A percentile compares a stretch with the other conserved stretches of the same genome.
Evolutionary conservation across 2,329 filamentous ascomycete genomes (phyloP).

Genomic region (Cytospora chrysosperma): DNA sequence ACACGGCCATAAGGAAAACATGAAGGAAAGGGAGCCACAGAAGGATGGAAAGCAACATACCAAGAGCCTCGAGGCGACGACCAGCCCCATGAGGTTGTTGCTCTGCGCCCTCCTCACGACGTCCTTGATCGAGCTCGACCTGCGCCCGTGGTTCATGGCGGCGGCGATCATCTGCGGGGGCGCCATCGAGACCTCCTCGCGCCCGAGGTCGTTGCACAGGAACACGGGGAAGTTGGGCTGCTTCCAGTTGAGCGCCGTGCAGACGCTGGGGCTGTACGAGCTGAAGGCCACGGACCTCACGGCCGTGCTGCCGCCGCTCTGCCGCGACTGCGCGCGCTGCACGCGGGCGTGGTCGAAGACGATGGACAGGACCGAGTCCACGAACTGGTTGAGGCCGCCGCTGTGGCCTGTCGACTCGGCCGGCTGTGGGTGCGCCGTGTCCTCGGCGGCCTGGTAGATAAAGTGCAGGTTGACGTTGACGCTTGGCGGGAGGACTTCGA

Average conservation of each 20-base stretch:
- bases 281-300: slow-evolving; percentile 91
- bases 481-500: slow-evolving; percentile 70
- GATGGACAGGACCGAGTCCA: slow-evolving; percentile 76
- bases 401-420: slow-evolving; percentile 64
- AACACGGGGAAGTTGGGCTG: slow-evolving; percentile 98
- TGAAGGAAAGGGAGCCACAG: neutral
- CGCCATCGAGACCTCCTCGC: slow-evolving; percentile 47
- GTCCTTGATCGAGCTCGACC: slow-evolving; percentile 87
- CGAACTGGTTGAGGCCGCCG: slow-evolving; percentile 80
- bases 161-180: slow-evolving; percentile 41
- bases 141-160: slow-evolving; percentile 56
- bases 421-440: slow-evolving; percentile 51
- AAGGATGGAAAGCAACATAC: slow-evolving; percentile 53
- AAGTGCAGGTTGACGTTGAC: slow-evolving; percentile 93
- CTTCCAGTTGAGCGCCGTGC: slow-evolving; percentile 97
- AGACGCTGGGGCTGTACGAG: slow-evolving; percentile 86
- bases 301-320: slow-evolving; percentile 42
- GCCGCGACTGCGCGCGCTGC: slow-evolving; percentile 62
- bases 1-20: neutral
- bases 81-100: slow-evolving; percentile 97
- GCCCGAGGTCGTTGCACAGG: slow-evolving; percentile 87
- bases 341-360: slow-evolving; percentile 88
- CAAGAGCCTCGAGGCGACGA: slow-evolving; percentile 83
- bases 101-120: slow-evolving; percentile 87
- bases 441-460: slow-evolving; percentile 79